Base-by-base conservation (phyloP, 1,139 yeast species). In the Trichomonascaceae sp. region DNA sequence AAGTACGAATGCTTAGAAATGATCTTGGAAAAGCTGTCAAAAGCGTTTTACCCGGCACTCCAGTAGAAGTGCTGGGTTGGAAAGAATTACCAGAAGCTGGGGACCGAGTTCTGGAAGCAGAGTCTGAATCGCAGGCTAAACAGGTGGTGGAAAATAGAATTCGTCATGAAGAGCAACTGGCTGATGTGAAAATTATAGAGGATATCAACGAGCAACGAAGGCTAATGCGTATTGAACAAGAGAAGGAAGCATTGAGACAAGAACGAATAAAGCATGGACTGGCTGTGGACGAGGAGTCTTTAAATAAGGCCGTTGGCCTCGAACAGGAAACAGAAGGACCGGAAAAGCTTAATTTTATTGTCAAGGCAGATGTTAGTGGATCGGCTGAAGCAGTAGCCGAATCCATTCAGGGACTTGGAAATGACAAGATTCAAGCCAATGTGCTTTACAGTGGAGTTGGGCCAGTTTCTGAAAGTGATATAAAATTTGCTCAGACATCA, bases 41-140 rank as follows among this genome's bases (percentile, higher is more conserved):
- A 59, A 56, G 70, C 27, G 98, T 96, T 0, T 82, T 82, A 0
- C 98, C 99, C 0, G 87, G 97, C 0, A 84, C 87, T 2, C 97
- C 98, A 0, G 96, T 89, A 1, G 96, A 90, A 64, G 77, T 93
- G 5, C 80, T 90, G 70, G 99, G 99, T 0, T 93, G 99, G 99
- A 90, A 87, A 65, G 93, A 84, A 44, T 72, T 90, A 48, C 99
- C 99, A 0, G 87, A 82, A 52, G 95, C 96, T 19, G 99, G 99
- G 1, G 96, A 90, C 60, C 83, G 82, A 61, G 83, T 87, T 0
- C 68, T 93, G 7, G 86, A 89, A 66, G 96, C 95, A 8, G 78
- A 79, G 56, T 80, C 74, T 60, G 98, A 91, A 66, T 76, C 79
- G 32, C 69, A 76, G 45, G 96, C 96, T 12, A 91, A 88, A 63